Conservation (phyloP, 2,329 filamentous ascomycete genomes). For the Hypoxylon sp. region DNA sequence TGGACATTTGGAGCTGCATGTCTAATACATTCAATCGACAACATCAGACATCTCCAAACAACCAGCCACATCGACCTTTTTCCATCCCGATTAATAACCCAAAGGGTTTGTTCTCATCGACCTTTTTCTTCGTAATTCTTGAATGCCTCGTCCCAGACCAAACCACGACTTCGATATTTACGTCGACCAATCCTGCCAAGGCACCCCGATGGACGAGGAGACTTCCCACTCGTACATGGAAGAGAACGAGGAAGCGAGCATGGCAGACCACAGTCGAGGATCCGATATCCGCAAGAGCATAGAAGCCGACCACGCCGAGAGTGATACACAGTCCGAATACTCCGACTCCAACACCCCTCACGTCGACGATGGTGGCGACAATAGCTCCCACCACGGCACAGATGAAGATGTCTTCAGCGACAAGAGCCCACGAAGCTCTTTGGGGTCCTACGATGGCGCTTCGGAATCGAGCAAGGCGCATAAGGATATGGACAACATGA, state of each 20-base stretch:
- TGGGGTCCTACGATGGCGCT: slow-evolving; percentile 58
- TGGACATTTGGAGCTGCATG: slow-evolving; percentile 23
- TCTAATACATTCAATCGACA: slow-evolving; percentile 16
- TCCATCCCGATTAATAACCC: background rate
- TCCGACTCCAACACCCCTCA: slow-evolving; percentile 31
- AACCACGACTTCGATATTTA: slow-evolving; percentile 59
- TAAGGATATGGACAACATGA: slow-evolving; percentile 45
- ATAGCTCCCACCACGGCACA: slow-evolving; percentile 58
- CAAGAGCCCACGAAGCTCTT: slow-evolving; percentile 64
- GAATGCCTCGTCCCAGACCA: slow-evolving; percentile 42
- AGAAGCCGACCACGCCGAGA: slow-evolving; percentile 35
- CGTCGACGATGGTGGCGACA: slow-evolving; percentile 52
- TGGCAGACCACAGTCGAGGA: slow-evolving; percentile 8
- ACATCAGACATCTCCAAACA: slow-evolving; percentile 21
- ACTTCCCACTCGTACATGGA: slow-evolving; percentile 33
- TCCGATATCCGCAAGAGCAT: slow-evolving; percentile 37
- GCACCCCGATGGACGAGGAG: slow-evolving; percentile 53
- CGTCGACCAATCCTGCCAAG: slow-evolving; percentile 57
- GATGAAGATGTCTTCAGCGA: slow-evolving; percentile 69
- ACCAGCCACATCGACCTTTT: background rate
- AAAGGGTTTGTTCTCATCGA: background rate
- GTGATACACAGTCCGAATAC: slow-evolving; percentile 42
- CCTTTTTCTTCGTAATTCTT: slow-evolving; percentile 14
- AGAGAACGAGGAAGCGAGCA: slow-evolving; percentile 9
- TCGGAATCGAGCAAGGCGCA: slow-evolving; percentile 45